These are phyloP conservation scores for Acmispon strigosus DNA, from an alignment of 306 rosid genomes.

Conservation along the genomic window DNA sequence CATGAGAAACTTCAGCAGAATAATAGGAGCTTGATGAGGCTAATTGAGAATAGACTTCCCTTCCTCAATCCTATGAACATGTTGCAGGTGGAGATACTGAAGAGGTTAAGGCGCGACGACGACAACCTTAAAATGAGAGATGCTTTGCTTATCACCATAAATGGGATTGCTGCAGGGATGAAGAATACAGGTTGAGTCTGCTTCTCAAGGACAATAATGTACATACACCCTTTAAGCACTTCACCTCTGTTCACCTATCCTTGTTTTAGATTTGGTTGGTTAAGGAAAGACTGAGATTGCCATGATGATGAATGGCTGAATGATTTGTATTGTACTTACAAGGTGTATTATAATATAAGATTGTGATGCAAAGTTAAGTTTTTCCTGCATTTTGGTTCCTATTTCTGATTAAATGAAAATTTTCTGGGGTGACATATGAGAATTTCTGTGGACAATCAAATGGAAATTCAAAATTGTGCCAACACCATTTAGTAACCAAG, in stretches of 20 bases:
- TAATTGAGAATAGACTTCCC: constrained; percentile 84
- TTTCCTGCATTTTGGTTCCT: constrained; percentile 2
- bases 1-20: constrained; percentile 74
- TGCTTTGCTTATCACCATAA: constrained; percentile 85
- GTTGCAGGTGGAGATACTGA: constrained; percentile 89
- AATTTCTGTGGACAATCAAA: neutral
- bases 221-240: neutral
- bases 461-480: neutral
- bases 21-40: constrained; percentile 80
- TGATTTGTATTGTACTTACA: neutral
- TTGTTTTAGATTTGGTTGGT: neutral
- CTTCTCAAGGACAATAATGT: constrained; percentile 18
- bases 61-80: constrained; percentile 87
- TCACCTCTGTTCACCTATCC: neutral
- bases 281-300: neutral
- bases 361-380: neutral
- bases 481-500: neutral
- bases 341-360: neutral
- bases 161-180: constrained; percentile 97
- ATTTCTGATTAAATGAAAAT: too few species aligned
- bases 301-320: neutral
- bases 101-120: constrained; percentile 70
- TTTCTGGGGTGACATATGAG: neutral
- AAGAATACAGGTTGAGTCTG: constrained; percentile 73
- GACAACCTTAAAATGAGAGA: constrained; percentile 72